Percentiles rank a stretch among this genome's conserved stretches.
Evolutionary conservation across 371 early-diverging fungal genomes (phyloP).

Genomic region (Entomophthora muscae): DNA sequence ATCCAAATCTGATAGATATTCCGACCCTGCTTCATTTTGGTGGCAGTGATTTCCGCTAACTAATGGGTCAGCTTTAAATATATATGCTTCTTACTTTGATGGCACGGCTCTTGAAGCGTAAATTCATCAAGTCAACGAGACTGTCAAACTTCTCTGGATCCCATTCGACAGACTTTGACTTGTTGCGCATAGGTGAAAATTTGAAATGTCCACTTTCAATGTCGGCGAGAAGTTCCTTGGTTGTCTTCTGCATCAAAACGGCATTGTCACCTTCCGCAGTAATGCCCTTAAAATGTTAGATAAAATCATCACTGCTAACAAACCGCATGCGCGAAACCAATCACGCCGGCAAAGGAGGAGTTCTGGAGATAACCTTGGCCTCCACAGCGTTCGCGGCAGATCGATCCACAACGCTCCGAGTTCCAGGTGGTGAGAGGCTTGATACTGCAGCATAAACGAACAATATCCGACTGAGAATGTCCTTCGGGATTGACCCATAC

Average conservation of each 20-base stretch:
- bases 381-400: slow-evolving; percentile 48
- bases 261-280: slow-evolving; percentile 65
- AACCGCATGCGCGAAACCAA: slow-evolving; percentile 25
- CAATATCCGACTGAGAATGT: slow-evolving; percentile 22
- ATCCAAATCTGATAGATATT: slow-evolving; percentile 50
- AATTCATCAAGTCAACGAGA: slow-evolving; percentile 24
- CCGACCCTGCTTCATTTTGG: slow-evolving; percentile 21
- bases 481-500: slow-evolving; percentile 24
- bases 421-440: slow-evolving; percentile 57
- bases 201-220: slow-evolving; percentile 22
- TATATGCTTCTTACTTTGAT: slow-evolving; percentile 16
- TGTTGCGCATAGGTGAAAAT: slow-evolving; percentile 16
- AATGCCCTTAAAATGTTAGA: slow-evolving; percentile 24
- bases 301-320: slow-evolving; percentile 5
- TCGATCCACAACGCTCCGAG: slow-evolving; percentile 34
- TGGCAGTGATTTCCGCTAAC: slow-evolving; percentile 25
- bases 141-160: slow-evolving; percentile 19
- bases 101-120: slow-evolving; percentile 26
- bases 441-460: slow-evolving; percentile 51
- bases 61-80: slow-evolving; percentile 3
- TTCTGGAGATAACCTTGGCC: slow-evolving; percentile 49
- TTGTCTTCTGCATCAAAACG: slow-evolving; percentile 49
- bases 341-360: slow-evolving; percentile 29
- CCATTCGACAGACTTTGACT: slow-evolving; percentile 17
- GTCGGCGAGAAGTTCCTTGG: slow-evolving; percentile 44